Conservation (phyloP, 208 protist genomes). For the Leishmania lainsoni region DNA sequence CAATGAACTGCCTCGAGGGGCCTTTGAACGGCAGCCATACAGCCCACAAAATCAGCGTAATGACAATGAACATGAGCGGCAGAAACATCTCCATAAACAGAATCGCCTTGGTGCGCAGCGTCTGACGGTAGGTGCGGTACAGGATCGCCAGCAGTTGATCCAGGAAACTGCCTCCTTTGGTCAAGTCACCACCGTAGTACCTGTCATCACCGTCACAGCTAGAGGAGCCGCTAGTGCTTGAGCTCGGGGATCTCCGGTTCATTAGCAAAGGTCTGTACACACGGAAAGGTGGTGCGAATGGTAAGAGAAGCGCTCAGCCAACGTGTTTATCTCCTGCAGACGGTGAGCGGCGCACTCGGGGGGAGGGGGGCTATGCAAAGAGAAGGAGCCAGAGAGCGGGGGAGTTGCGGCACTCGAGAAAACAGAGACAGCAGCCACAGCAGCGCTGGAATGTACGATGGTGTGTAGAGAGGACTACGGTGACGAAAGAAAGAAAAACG, state of each 20-base stretch:
- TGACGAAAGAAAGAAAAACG: not conserved
- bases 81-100: constrained; percentile 53
- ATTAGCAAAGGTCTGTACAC: not conserved
- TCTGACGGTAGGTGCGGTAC: constrained; percentile 50
- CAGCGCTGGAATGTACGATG: not conserved
- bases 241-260: not conserved
- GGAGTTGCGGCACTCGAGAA: not conserved
- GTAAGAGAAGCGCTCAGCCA: not conserved
- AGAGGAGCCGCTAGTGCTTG: not conserved
- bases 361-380: not conserved
- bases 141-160: constrained; percentile 56
- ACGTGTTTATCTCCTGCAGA: not conserved
- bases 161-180: constrained; percentile 35
- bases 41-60: constrained; percentile 45
- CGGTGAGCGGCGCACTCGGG: not conserved
- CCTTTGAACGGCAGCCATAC: constrained; percentile 30
- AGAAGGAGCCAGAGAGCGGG: not conserved
- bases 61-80: constrained; percentile 55
- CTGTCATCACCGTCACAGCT: not conserved
- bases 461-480: not conserved
- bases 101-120: constrained; percentile 27
- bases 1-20: constrained; percentile 26
- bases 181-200: not conserved
- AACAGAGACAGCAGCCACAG: not conserved
- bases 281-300: not conserved